These are phyloP conservation scores for Rhodotorula sp. DNA, from an alignment of 1,284 basidiomycete genomes.

Conservation along the genomic window DNA sequence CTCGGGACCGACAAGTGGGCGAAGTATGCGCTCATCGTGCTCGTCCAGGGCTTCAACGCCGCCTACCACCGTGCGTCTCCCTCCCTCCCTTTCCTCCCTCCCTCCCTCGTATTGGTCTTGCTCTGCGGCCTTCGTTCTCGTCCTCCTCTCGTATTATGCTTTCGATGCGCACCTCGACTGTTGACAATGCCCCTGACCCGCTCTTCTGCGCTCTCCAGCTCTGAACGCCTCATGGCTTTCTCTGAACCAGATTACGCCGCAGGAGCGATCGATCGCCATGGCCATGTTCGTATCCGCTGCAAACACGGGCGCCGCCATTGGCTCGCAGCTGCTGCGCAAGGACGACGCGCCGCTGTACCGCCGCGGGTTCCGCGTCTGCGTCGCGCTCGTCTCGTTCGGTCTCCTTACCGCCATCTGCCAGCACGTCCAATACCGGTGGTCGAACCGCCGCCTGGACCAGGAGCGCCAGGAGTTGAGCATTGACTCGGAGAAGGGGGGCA, in stretches of 20 bases:
- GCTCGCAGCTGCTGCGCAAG: slow-evolving; percentile 46
- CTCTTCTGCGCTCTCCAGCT: neutral
- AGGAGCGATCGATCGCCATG: slow-evolving; percentile 48
- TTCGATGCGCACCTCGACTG: too few relatives aligned
- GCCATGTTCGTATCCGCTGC: slow-evolving; percentile 48
- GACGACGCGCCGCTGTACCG: slow-evolving; percentile 48
- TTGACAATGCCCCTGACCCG: too few relatives aligned
- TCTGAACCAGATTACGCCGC: slow-evolving; percentile 45
- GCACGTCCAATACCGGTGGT: slow-evolving; percentile 45
- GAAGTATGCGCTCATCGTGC: slow-evolving; percentile 45
- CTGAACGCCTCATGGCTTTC: slow-evolving; percentile 35
- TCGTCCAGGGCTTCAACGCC: slow-evolving; percentile 43
- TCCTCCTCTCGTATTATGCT: too few relatives aligned
- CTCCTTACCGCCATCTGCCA: slow-evolving; percentile 40
- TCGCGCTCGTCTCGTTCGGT: slow-evolving; percentile 40
- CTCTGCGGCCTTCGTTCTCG: too few relatives aligned
- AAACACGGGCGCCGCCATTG: slow-evolving; percentile 47
- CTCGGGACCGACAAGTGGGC: slow-evolving; percentile 22
- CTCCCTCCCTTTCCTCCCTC: neutral
- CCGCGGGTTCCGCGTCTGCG: slow-evolving; percentile 45
- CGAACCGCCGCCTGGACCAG: slow-evolving; percentile 59
- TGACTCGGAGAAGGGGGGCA: neutral
- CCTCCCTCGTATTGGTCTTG: too few relatives aligned
- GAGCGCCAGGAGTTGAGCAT: slow-evolving; percentile 55
- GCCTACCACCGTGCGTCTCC: slow-evolving; percentile 35